These are phyloP conservation scores for Fusarium sp. DNA, from an alignment of 2,329 filamentous ascomycete species.

Conservation along the genomic window DNA sequence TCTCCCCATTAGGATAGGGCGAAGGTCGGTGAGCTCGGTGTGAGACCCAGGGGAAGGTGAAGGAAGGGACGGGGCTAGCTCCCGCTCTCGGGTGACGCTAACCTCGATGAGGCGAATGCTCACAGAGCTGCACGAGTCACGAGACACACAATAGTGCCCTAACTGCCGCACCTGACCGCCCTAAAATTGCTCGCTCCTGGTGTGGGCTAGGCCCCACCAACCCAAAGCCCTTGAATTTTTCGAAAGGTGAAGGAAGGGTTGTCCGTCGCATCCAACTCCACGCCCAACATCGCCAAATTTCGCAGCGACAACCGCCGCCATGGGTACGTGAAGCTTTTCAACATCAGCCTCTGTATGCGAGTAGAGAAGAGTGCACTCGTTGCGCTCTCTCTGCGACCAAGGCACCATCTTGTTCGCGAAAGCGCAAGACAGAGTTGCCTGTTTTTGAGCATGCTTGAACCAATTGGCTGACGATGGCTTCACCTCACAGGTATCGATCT, in stretches of 20 bases:
- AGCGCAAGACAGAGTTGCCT: slow-evolving; percentile 45
- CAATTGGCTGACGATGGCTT: slow-evolving; percentile 71
- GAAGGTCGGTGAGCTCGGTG: slow-evolving; percentile 17
- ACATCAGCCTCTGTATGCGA: slow-evolving; percentile 62
- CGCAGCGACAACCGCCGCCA: slow-evolving; percentile 62
- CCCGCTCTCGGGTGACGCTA: not conserved
- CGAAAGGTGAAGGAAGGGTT: slow-evolving; percentile 38
- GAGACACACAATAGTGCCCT: slow-evolving; percentile 47
- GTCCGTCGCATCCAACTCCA: slow-evolving; percentile 44
- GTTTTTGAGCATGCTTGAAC: slow-evolving; percentile 72
- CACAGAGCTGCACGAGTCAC: not conserved
- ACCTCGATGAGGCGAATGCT: not conserved
- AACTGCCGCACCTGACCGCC: slow-evolving; percentile 61
- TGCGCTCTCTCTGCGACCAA: slow-evolving; percentile 42
- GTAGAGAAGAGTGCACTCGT: slow-evolving; percentile 52
- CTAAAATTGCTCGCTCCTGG: slow-evolving; percentile 14
- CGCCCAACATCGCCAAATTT: slow-evolving; percentile 55
- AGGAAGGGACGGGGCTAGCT: not conserved
- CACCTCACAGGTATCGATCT: slow-evolving; percentile 75
- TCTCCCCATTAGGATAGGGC: not conserved
- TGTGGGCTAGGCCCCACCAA: slow-evolving; percentile 21
- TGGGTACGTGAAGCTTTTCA: slow-evolving; percentile 67
- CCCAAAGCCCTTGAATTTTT: slow-evolving; percentile 47
- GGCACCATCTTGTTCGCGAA: slow-evolving; percentile 46
- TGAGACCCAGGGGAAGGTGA: not conserved